A percentile compares a stretch with the other conserved stretches of the same genome.
Evolutionary conservation across 805 yeast genomes (phyloP).

Genomic region (Candida multigemmis): DNA sequence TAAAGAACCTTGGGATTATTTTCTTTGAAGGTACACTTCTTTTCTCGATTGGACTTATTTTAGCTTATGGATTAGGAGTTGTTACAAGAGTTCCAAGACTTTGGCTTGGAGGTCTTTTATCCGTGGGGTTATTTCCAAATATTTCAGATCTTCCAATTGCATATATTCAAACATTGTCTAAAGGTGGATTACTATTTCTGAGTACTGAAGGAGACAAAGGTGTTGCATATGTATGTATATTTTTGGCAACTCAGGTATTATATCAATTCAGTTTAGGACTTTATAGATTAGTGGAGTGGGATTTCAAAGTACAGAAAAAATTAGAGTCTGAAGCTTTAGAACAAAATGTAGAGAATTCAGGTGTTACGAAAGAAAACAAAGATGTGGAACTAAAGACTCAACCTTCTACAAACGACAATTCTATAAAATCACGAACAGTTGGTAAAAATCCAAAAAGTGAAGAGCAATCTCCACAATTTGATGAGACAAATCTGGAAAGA

Average conservation of each 20-base stretch:
- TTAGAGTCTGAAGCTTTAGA: too few species aligned
- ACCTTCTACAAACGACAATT: too few species aligned
- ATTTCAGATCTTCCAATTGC: constrained; percentile 83
- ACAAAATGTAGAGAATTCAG: constrained; percentile 6
- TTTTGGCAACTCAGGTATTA: constrained; percentile 58
- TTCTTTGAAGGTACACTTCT: constrained; percentile 39
- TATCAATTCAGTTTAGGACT: constrained; percentile 71
- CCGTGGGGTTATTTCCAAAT: constrained; percentile 72
- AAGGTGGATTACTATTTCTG: constrained; percentile 47
- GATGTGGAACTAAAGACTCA: too few species aligned
- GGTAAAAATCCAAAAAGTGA: too few species aligned
- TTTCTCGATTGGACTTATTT: constrained; percentile 39
- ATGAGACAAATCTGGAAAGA: too few species aligned
- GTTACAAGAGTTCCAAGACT: constrained; percentile 54
- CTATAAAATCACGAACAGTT: too few species aligned
- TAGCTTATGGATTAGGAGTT: constrained; percentile 35
- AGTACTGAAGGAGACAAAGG: constrained; percentile 60
- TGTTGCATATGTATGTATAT: constrained; percentile 75
- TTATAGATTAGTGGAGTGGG: constrained; percentile 59
- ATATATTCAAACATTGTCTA: constrained; percentile 63
- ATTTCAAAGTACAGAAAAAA: constrained; percentile 58
- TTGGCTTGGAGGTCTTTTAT: constrained; percentile 70
- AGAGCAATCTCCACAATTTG: too few species aligned
- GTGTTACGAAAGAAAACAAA: too few species aligned
- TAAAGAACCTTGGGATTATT: constrained; percentile 62